Evolutionary conservation across 2,329 filamentous ascomycete genomes (phyloP), one percentile per base, ranked within the genome.

Genomic region (Fusarium sp.): DNA sequence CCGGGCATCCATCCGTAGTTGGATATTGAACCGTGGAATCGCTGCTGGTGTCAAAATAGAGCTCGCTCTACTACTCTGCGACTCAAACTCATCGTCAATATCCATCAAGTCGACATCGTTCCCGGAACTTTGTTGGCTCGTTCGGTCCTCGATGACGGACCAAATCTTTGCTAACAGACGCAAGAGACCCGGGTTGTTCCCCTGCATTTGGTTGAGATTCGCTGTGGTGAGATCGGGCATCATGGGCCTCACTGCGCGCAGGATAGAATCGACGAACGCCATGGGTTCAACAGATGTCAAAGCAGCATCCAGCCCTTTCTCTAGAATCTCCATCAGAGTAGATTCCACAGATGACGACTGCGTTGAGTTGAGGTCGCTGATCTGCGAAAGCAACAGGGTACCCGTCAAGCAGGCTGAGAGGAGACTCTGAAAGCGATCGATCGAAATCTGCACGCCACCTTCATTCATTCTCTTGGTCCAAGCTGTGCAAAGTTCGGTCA

Each of bases 61-160:
- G 58, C 84, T 86, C 30, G 80, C 83, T 27, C 85, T 85, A 71
- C 87, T 91, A 62, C 84, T 84, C 73, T 92, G 90, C 0, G 90
- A 91, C 45, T 90, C 88, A 64, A 92, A 91, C 2, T 89, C 88
- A 14, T 89, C 87, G 76, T 95, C 93, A 6, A 95, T 78, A 65
- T 94, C 92, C 91, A 94, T 92, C 7, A 86, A 79, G 73, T 92
- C 90, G 3, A 83, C 74, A 11, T 86, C 82, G 5, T 85, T 54
- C 76, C 79, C 54, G 83, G 75, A 35, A 76, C 75, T 25, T 69
- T 74, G 3, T 81, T 60, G 75, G 16, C 69, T 34, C 5, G 72
- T 68, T 48, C 70, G 75, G 13, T 73, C 64, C 23, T 80, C 74
- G 35, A 83, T 60, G 13, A 62, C 52, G 10, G 48, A 67, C 65